Percentiles rank a stretch among this genome's conserved stretches.
These are phyloP conservation scores for Ophiocordyceps australis DNA, from an alignment of 2,329 filamentous ascomycete genomes.

Conservation along the genomic window DNA sequence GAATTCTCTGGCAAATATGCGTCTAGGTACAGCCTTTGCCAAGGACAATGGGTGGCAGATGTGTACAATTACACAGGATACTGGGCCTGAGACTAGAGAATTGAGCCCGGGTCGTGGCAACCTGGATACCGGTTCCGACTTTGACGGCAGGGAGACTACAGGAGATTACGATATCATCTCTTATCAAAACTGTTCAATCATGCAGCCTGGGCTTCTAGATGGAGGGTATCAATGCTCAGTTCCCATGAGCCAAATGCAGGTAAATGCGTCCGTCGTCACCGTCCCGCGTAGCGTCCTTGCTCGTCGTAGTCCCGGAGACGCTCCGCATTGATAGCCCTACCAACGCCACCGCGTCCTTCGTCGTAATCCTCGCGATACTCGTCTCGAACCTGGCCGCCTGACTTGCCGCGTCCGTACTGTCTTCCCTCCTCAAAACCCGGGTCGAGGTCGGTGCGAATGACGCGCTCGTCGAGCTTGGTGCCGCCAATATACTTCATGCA, in stretches of 20 bases:
- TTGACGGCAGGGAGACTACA: no score
- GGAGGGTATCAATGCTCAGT: slow-evolving; percentile 9
- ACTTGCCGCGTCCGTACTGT: slow-evolving; percentile 91
- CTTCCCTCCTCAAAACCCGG: slow-evolving; percentile 91
- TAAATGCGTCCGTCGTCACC: no score
- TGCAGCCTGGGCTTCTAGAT: slow-evolving; percentile 75
- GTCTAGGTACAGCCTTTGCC: no score
- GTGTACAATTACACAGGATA: no score
- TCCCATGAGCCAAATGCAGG: no score
- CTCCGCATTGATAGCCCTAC: slow-evolving; percentile 52
- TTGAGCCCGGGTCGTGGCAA: no score
- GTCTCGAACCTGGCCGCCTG: slow-evolving; percentile 88
- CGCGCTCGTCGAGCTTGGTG: slow-evolving; percentile 91
- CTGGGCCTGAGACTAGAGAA: no score
- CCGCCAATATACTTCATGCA: slow-evolving; percentile 98
- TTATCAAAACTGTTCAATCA: no score
- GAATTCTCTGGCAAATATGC: no score
- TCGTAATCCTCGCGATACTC: slow-evolving; percentile 97
- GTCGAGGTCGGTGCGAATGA: slow-evolving; percentile 89
- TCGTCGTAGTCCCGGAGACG: slow-evolving; percentile 20
- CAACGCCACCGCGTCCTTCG: slow-evolving; percentile 79
- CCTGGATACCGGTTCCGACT: no score
- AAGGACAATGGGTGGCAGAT: no score
- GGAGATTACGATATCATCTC: no score
- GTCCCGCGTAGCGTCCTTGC: slow-evolving; percentile 10